phyloP scores from a whole-genome alignment of 768 basidiomycete genomes.

The Lentinula raphanica region DNA sequence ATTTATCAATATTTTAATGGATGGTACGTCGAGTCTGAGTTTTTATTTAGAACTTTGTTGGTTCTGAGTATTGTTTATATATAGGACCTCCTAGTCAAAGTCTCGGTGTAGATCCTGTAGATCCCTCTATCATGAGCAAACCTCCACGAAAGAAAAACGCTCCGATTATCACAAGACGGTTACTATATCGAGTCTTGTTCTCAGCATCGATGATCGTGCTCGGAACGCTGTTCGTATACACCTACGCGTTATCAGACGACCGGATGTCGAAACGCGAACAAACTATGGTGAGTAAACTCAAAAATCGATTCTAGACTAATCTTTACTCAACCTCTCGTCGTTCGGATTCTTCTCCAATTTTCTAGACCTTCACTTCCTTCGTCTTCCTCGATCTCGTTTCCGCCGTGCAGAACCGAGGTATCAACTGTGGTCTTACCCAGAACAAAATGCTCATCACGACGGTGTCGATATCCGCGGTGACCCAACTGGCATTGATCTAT shows the following conservation, averaged over 20 bases:
- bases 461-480: slow-evolving; percentile 79
- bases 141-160: slow-evolving; percentile 93
- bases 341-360: slow-evolving; percentile 7
- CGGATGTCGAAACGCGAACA: slow-evolving; percentile 83
- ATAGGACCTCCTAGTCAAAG: slow-evolving; percentile 93
- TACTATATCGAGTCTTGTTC: slow-evolving; percentile 83
- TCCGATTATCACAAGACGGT: slow-evolving; percentile 70
- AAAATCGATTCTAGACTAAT: background rate
- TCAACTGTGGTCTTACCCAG: slow-evolving; percentile 75
- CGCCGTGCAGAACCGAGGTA: slow-evolving; percentile 89
- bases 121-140: slow-evolving; percentile 85
- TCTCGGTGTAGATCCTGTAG: slow-evolving; percentile 93
- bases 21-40: slow-evolving; percentile 48
- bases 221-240: slow-evolving; percentile 85
- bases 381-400: slow-evolving; percentile 96
- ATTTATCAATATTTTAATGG: slow-evolving; percentile 99
- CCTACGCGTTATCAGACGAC: slow-evolving; percentile 78
- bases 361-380: slow-evolving; percentile 92
- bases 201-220: slow-evolving; percentile 88
- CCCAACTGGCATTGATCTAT: slow-evolving; percentile 84
- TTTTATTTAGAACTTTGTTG: background rate
- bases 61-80: background rate
- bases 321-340: background rate
- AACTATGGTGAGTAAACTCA: slow-evolving; percentile 72
- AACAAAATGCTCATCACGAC: slow-evolving; percentile 91